Evolutionary conservation across 768 basidiomycete genomes (phyloP), one percentile per base, ranked within the genome.

Genomic region (Rhizopogon rudus): DNA sequence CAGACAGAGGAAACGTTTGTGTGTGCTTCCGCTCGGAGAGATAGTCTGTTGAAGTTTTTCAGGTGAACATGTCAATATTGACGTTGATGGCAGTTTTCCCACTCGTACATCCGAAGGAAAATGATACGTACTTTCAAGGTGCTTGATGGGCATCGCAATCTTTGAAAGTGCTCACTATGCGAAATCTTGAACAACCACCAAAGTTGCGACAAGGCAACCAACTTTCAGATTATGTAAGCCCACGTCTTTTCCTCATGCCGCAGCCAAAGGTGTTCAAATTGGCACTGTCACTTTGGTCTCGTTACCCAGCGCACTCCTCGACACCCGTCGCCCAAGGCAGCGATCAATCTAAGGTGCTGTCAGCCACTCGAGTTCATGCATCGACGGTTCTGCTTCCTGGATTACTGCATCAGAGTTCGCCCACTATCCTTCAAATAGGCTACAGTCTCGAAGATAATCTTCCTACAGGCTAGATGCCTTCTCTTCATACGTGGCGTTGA

Each of bases 11-110:
- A 54, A 88, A 83, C 40, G 86, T 87, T 71, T 91, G 87, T 60
- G 91, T 72, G 68, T 95, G 90, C 73, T 93, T 92, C 70, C 92
- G 88, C 78, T 94, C 93, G 25, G 80, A 69, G 64, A 97, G 81
- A 69, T 92, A 92, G 68, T 81, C 94, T 95, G 68, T 31, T 49
- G 29, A 53, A 52, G 39, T 25, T 49, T 41, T 40, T 42, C 14
- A 55, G 20, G 40, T 1, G 14, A 25, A 46, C 43, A 42, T 22
- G 51, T 50, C 28, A 40, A 39, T 40, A 31, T 54, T 4, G 40
- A 54, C 62, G 31, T 33, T 33, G 31, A 33, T 33, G 8, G 49
- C 28, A 50, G 14, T 9, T 44, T 14, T 5, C 33, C 35, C 7
- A 10, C 3, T 20, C 45, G 33, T 33, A 37, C 8, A 20, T 16